phyloP scores from a whole-genome alignment of 1,139 yeast species.

The Lipomyces yarrowii region DNA sequence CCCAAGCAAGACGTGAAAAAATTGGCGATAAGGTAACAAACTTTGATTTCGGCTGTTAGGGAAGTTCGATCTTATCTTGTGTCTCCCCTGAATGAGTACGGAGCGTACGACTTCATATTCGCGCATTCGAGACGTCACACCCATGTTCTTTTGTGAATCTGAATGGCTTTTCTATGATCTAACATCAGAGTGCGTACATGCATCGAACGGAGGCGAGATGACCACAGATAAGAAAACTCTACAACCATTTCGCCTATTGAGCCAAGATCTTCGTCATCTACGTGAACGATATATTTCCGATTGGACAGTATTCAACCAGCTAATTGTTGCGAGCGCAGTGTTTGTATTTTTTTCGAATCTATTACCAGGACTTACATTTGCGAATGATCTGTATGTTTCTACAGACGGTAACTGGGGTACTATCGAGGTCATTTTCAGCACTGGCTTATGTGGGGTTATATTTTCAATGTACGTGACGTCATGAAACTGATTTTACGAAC shows the following conservation, averaged over 20 bases:
- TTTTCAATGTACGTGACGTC: neutral
- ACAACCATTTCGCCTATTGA: neutral
- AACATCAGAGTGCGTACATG: neutral
- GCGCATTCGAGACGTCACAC: too few relatives aligned
- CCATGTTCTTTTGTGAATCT: too few relatives aligned
- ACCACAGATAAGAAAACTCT: neutral
- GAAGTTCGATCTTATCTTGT: too few relatives aligned
- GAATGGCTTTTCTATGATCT: neutral
- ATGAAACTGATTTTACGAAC: neutral
- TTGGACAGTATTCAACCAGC: neutral
- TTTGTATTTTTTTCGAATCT: neutral
- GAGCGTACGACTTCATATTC: too few relatives aligned
- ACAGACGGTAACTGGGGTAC: neutral
- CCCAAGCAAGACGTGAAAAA: too few relatives aligned
- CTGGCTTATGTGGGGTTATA: neutral
- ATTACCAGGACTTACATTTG: constrained; percentile 2
- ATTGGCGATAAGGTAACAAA: too few relatives aligned
- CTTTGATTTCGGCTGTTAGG: too few relatives aligned
- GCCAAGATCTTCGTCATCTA: neutral
- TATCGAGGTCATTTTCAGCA: constrained; percentile 1
- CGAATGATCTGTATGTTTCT: neutral
- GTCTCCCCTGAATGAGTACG: too few relatives aligned
- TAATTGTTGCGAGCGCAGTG: neutral
- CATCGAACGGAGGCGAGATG: neutral
- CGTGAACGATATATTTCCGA: neutral